Evolutionary conservation across 169 alveolate genomes (phyloP), one percentile per base, ranked within the genome.

Genomic region (Cystoisospora suis): DNA sequence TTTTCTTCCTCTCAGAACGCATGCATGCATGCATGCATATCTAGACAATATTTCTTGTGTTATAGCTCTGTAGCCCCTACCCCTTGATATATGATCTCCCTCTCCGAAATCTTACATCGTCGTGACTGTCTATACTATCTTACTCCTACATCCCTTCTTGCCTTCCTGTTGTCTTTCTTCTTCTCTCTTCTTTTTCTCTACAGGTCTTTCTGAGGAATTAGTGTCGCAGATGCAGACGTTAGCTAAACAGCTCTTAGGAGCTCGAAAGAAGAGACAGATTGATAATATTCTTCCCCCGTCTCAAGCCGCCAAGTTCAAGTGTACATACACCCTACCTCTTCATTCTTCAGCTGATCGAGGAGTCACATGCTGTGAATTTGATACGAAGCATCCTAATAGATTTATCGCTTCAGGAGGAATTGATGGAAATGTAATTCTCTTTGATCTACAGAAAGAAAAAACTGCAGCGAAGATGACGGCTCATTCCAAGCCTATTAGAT

Each of bases 321-420:
- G 49, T 69, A 59, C 72, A 32, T 36, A 53, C 79, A 58, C 29
- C 75, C 89, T 45, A 75, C 92, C 91, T 29, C 75, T 90, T 85
- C 93, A 91, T 49, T 93, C 90, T n/a, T 69, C 94, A 12, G 86
- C 88, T 29, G 81, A 36, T 56, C 93, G 87, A 4, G 93, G 93
- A 5, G 93, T 90, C 17, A 3, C 38, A 59, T 86, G 90, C 47
- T 69, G 65, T 29, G 90, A 86, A 23, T 46, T 56, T 36, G 90
- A 86, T 59, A 47, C 81, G 69, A 86, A 34, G 56, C 15, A 72
- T 38, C 83, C 83, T 46, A 72, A 34, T 12, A 4, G 58, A 34
- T 46, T 72, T 38, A 94, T 94, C 86, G 96, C 92, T 58, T 92
- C 98, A 0, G 98, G 98, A 6, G 98, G 98, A 34, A 91, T 86